phyloP scores from a whole-genome alignment of 2,329 filamentous ascomycete genomes.

The Ophiosphaerella herpotricha region DNA sequence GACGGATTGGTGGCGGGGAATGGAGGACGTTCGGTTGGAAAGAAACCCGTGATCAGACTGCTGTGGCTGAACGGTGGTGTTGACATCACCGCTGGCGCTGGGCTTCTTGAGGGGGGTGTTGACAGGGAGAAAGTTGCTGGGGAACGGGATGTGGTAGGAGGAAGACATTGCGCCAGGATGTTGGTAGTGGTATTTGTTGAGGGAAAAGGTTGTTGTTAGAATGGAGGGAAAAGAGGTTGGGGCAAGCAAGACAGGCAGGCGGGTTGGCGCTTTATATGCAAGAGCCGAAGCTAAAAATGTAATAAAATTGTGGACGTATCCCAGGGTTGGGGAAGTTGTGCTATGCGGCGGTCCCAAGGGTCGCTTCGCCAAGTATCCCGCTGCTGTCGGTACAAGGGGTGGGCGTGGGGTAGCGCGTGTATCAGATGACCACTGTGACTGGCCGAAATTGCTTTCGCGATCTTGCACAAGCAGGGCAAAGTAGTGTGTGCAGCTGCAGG shows the following conservation, averaged over 20 bases:
- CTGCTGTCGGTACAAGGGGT: constrained; percentile 21
- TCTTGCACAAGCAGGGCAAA: constrained; percentile 5
- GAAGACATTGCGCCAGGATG: constrained; percentile 42
- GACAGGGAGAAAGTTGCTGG: constrained; percentile 41
- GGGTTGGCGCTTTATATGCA: constrained; percentile 23
- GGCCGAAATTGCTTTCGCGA: constrained; percentile 17
- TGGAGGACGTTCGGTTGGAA: constrained; percentile 35
- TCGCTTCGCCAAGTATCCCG: constrained; percentile 26
- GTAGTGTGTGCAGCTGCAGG: constrained; percentile 2
- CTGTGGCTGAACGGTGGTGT: constrained; percentile 27
- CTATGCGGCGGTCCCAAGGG: constrained; percentile 11
- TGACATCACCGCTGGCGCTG: constrained; percentile 1
- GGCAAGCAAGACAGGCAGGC: constrained; percentile 5
- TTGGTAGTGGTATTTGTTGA: constrained; percentile 11
- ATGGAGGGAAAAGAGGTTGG: neutral
- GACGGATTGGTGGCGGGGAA: constrained; percentile 33
- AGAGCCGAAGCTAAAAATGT: constrained; percentile 8
- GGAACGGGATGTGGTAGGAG: constrained; percentile 46
- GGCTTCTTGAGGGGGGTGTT: constrained; percentile 39
- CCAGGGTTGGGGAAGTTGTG: constrained; percentile 7
- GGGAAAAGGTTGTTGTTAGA: constrained; percentile 10
- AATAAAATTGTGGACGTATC: constrained; percentile 5
- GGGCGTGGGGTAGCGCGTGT: constrained; percentile 30
- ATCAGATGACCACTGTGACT: constrained; percentile 30
- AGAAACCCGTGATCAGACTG: constrained; percentile 41